Base-by-base conservation (phyloP, 371 early-diverging fungal genomes). In the Enteropsectra breve region DNA sequence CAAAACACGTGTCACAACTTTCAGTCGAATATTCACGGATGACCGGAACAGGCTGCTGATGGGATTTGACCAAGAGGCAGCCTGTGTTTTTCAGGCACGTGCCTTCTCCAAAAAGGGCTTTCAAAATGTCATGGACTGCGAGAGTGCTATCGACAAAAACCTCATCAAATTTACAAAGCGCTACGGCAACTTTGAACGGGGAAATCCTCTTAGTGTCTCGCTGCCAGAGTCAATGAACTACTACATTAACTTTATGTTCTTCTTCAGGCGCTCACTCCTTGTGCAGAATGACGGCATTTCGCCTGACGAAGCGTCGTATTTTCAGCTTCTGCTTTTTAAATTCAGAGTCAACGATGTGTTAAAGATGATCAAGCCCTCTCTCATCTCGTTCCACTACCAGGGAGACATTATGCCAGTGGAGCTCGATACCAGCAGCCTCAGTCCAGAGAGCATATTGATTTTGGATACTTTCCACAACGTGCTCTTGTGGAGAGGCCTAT, bases 211-310 rank as follows among this genome's bases (percentile, higher is more conserved):
- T 30, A 87, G 89, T 26, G 89, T 98, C 84, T 84, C 87, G n/a
- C 82, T 97, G 36, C 83, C 87, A 0, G 87, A 87, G 47, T 90
- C 88, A 79, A 96, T 98, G 77, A 86, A 89, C 0, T 92, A 92
- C 72, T 97, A 93, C 78, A 95, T 97, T 28, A 95, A 96, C 80
- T 97, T 97, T 77, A 95, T 98, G 93, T 98, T 93, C 86, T 94
- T 97, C 74, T 82, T 97, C 66, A 84, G 98, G 65, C 84, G 99
- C 48, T 87, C 87, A 68, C 93, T 94, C 77, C 92, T 97, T 81
- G 83, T 98, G 74, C 96, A 96, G 77, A 93, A 92, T 18, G 96
- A 96, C 78, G 94, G 94, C 74, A 92, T 92, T 80, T 88, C 89
- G 52, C 94, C 94, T 6, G 99, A 98, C 77, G 98, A 97, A 73